phyloP scores from a whole-genome alignment of 345 rosid genomes.

The Raphanus sativus region DNA sequence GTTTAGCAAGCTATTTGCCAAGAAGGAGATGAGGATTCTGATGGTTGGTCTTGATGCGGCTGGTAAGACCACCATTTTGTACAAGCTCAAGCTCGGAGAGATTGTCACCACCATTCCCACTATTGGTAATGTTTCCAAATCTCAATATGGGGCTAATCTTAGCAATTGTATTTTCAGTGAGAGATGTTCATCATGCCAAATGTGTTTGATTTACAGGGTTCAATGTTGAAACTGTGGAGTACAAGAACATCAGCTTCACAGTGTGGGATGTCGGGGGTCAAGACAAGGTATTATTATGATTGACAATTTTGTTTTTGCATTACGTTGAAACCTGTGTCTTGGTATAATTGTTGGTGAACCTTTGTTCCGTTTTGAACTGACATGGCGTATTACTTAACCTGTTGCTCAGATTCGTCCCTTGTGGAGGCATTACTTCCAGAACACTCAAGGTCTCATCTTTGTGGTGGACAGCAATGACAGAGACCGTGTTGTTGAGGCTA shows the following conservation, averaged over 20 bases:
- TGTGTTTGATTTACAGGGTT: slow-evolving; percentile 40
- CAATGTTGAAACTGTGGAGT: slow-evolving; percentile 66
- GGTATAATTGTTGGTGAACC: too few species aligned
- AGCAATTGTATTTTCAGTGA: background rate
- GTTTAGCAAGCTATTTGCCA: slow-evolving; percentile 22
- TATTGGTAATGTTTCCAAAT: slow-evolving; percentile 43
- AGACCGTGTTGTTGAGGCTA: slow-evolving; percentile 81
- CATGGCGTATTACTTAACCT: background rate
- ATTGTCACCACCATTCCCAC: slow-evolving; percentile 77
- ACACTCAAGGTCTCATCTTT: slow-evolving; percentile 80
- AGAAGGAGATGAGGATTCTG: slow-evolving; percentile 71
- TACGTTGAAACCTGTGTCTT: background rate
- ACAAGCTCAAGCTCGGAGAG: slow-evolving; percentile 74
- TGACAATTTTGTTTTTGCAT: background rate
- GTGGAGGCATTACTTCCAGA: slow-evolving; percentile 80
- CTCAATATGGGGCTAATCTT: background rate
- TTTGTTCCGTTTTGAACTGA: background rate
- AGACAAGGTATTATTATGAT: slow-evolving; percentile 51
- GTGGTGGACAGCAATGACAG: slow-evolving; percentile 86
- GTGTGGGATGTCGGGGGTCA: slow-evolving; percentile 77
- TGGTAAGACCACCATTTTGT: slow-evolving; percentile 76
- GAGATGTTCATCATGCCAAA: background rate
- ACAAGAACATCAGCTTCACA: slow-evolving; percentile 65
- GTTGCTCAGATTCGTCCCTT: slow-evolving; percentile 17
- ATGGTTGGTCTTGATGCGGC: slow-evolving; percentile 84